Base-by-base conservation (phyloP, 2,329 filamentous ascomycete genomes). In the Aotearoamyces nothofagi region DNA sequence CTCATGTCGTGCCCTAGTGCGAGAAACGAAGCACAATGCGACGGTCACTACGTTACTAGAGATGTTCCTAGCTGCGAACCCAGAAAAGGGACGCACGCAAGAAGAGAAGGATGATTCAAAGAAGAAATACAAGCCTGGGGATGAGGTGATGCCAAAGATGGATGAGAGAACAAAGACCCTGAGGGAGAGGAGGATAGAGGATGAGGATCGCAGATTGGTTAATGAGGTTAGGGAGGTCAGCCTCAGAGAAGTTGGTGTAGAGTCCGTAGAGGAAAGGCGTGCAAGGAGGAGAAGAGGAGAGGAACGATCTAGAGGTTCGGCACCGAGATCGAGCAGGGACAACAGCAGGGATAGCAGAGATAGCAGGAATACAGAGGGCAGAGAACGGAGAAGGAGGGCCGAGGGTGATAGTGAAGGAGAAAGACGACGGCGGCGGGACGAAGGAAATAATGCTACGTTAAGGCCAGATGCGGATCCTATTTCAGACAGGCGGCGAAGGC, bases 41-140 rank as follows among this genome's bases (percentile, higher is more conserved):
- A 84, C 79, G 14, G 79, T 94, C 29, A 86, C 77, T 6, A 92
- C 84, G 2, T 60, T 96, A 25, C 59, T 98, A 34, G 87, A 96
- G 32, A 87, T 93, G 68, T 84, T 81, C 42, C 56, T 94, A 19
- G 63, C 72, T 15, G 73, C 79, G 24, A 82, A 92, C 45, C 87
- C 90, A 2, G 69, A 71, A 11, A 78, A 78, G 41, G 74, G 61
- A 15, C 80, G 76, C 46, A 63, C 70, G 0, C 62, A 66, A 0
- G 62, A 67, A 5, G 90, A 98, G 47, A 84, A 78, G 53, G 65
- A 71, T 25, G 80, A 84, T 39, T 73, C 90, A 57, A 67, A 68
- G 17, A 60, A 61, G 39, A 76, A 76, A 42, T 96, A 92, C 53
- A 82, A 66, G 40, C 78, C 72, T 1, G 86, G 86, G 3, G 84